Conservation (phyloP, 2,329 filamentous ascomycete genomes). For the Penicillium sp. region DNA sequence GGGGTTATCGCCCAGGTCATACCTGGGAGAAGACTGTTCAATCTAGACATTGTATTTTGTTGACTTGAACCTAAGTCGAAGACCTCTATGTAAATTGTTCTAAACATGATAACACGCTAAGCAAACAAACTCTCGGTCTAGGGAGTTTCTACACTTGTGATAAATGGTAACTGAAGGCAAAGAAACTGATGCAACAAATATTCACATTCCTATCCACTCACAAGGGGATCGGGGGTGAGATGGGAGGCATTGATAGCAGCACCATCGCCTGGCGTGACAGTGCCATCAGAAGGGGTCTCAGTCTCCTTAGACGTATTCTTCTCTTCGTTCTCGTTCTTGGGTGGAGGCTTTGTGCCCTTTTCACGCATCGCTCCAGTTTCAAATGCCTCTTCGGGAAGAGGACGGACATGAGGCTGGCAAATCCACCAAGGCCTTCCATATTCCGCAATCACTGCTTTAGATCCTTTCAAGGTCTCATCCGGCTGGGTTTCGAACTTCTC, state of each 20-base stretch:
- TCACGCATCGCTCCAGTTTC: conserved; percentile 73
- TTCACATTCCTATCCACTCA: conserved; percentile 24
- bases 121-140: neutral
- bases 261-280: conserved; percentile 10
- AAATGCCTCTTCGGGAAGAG: conserved; percentile 81
- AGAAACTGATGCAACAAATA: neutral
- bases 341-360: conserved; percentile 59
- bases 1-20: too few species aligned
- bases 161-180: neutral
- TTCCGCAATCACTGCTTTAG: conserved; percentile 61
- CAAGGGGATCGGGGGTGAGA: conserved; percentile 27
- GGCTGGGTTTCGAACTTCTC: conserved; percentile 36
- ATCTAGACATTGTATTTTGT: too few species aligned
- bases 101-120: neutral
- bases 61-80: neutral
- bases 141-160: neutral
- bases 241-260: conserved; percentile 14
- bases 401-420: conserved; percentile 80
- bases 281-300: conserved; percentile 9
- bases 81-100: neutral
- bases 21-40: too few species aligned
- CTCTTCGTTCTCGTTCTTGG: conserved; percentile 14
- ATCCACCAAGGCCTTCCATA: conserved; percentile 88
- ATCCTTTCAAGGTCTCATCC: conserved; percentile 40
- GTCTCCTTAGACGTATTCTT: neutral